Evolutionary conservation across 306 rosid genomes (phyloP).

Genomic region (Myrica gale): DNA sequence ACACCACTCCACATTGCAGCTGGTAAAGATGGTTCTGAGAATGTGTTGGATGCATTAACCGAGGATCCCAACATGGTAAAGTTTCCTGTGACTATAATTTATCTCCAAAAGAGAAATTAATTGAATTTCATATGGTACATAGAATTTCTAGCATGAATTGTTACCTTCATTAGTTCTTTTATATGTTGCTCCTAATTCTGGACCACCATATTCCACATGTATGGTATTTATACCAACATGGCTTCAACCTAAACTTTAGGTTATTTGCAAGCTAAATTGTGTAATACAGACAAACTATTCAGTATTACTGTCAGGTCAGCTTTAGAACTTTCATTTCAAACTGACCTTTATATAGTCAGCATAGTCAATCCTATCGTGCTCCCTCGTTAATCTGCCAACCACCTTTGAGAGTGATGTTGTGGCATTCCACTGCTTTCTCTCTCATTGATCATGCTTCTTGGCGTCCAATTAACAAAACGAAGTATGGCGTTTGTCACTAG

Average conservation of each 20-base stretch:
- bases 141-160: not conserved
- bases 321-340: not conserved
- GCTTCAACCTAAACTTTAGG: not conserved
- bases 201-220: not conserved
- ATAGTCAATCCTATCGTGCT: not conserved
- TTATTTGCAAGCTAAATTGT: not conserved
- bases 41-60: constrained; percentile 75
- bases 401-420: not conserved
- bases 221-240: not conserved
- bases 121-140: not conserved
- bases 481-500: not conserved
- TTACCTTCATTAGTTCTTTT: not conserved
- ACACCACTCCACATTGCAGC: constrained; percentile 96
- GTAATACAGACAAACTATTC: not conserved
- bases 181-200: not conserved
- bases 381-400: not conserved
- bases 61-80: constrained; percentile 77
- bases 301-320: not conserved
- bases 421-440: not conserved
- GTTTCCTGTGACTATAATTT: constrained; percentile 20
- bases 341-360: not conserved
- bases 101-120: not conserved
- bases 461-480: not conserved
- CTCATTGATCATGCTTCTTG: not conserved
- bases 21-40: constrained; percentile 74